phyloP scores from a whole-genome alignment of 1,284 basidiomycete genomes.

The Cutaneotrichosporon curvatum region DNA sequence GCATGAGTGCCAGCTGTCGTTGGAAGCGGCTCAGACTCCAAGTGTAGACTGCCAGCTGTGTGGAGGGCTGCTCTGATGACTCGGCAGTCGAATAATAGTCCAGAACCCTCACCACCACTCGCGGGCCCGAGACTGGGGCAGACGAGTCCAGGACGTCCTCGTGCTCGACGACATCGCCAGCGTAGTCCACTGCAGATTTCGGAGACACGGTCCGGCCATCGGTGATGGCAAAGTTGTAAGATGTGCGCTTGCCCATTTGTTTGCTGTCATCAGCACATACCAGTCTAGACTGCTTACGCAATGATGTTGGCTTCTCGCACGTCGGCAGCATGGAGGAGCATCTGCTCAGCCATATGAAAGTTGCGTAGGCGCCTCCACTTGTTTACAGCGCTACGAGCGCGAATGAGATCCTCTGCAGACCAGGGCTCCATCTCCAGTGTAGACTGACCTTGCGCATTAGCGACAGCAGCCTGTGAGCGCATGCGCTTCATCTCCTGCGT shows the following conservation, averaged over 20 bases:
- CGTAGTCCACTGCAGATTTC: constrained; percentile 72
- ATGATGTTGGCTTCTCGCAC: constrained; percentile 94
- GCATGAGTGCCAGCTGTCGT: constrained; percentile 86
- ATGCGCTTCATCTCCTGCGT: constrained; percentile 75
- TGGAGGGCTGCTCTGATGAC: constrained; percentile 15
- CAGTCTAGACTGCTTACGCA: constrained; percentile 53
- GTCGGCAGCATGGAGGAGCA: constrained; percentile 75
- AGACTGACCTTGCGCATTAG: constrained; percentile 54
- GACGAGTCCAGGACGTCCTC: constrained; percentile 82
- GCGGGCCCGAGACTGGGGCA: constrained; percentile 67
- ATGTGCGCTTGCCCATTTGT: constrained; percentile 74
- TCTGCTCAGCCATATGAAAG: constrained; percentile 85
- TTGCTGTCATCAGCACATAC: constrained; percentile 52
- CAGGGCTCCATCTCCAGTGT: constrained; percentile 64
- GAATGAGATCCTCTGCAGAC: constrained; percentile 47
- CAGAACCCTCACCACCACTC: constrained; percentile 81
- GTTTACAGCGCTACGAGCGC: constrained; percentile 71
- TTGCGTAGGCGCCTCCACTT: constrained; percentile 76
- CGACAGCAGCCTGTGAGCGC: constrained; percentile 67
- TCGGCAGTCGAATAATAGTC: constrained; percentile 65
- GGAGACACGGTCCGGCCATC: constrained; percentile 56
- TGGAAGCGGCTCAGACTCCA: constrained; percentile 87
- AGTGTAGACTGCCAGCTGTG: constrained; percentile 61
- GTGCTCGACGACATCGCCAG: constrained; percentile 81
- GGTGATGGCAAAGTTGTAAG: constrained; percentile 85